A percentile compares a stretch with the other conserved stretches of the same genome.
Evolutionary conservation across 2,329 filamentous ascomycete species (phyloP).

Genomic region (Sclerotinia spermophila): DNA sequence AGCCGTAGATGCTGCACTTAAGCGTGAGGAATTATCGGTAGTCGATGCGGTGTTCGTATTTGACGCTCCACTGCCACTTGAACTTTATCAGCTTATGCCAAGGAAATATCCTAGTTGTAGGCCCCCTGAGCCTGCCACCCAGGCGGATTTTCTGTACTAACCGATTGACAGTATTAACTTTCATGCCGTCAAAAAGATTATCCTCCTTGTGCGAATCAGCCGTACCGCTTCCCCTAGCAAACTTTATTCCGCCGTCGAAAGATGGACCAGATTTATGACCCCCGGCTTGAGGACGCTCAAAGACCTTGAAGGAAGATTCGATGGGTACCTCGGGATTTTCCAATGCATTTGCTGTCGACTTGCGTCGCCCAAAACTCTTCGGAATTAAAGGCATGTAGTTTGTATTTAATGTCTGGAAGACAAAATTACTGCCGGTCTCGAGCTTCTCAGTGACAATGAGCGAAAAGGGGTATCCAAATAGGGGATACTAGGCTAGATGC

Average conservation of each 20-base stretch:
- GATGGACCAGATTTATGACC: slow-evolving; percentile 27
- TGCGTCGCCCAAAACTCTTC: slow-evolving; percentile 37
- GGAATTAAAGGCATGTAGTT: slow-evolving; percentile 39
- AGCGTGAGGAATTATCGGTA: slow-evolving; percentile 37
- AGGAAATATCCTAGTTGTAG: slow-evolving; percentile 23
- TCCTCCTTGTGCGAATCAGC: slow-evolving; percentile 34
- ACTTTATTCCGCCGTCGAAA: slow-evolving; percentile 36
- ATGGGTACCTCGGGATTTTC: slow-evolving; percentile 28
- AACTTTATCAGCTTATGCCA: slow-evolving; percentile 20
- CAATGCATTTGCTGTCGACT: slow-evolving; percentile 35
- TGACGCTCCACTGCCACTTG: slow-evolving; percentile 38
- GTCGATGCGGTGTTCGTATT: slow-evolving; percentile 38
- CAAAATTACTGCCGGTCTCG: slow-evolving; percentile 14
- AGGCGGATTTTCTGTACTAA: slow-evolving; percentile 27
- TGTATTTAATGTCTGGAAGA: slow-evolving; percentile 21
- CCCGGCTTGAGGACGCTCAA: slow-evolving; percentile 32
- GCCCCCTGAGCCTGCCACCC: not conserved
- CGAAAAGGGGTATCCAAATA: slow-evolving; percentile 6
- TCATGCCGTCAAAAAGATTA: slow-evolving; percentile 36
- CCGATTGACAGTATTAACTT: slow-evolving; percentile 34
- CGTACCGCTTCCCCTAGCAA: slow-evolving; percentile 25
- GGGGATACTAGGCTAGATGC: not conserved
- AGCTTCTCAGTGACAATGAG: slow-evolving; percentile 13
- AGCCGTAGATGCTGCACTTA: slow-evolving; percentile 38
- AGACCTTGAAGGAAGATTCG: slow-evolving; percentile 37